A percentile compares a stretch with the other conserved stretches of the same genome.
phyloP scores from a whole-genome alignment of 306 rosid genomes.

The Elaeagnus macrophylla region DNA sequence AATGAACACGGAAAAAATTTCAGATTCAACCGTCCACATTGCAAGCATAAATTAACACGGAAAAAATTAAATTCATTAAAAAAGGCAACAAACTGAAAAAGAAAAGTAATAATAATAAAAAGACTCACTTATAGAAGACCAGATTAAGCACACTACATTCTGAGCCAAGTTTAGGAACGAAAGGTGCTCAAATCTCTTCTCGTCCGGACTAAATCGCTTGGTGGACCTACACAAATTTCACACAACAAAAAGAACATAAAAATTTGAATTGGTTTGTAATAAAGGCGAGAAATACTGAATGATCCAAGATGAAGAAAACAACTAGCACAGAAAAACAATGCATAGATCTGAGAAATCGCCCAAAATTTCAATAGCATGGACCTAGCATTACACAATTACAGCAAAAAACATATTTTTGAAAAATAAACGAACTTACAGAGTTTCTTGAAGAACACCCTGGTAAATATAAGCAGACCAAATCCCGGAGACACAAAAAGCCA shows the following conservation, averaged over 20 bases:
- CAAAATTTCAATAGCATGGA: too few species aligned
- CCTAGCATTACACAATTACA: too few species aligned
- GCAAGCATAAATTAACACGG: not conserved
- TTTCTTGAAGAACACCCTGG: conserved; percentile 96
- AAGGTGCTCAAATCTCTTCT: conserved; percentile 75
- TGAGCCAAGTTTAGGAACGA: conserved; percentile 87
- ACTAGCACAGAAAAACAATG: too few species aligned
- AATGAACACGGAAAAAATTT: not conserved
- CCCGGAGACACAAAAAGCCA: conserved; percentile 80
- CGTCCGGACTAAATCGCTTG: conserved; percentile 74
- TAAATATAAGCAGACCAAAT: conserved; percentile 94
- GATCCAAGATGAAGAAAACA: too few species aligned
- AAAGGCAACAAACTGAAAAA: not conserved
- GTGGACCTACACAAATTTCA: conserved; percentile 58
- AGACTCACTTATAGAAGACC: conserved; percentile 84
- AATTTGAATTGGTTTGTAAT: not conserved
- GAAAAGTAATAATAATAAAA: not conserved
- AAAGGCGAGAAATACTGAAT: not conserved
- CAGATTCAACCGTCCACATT: conserved; percentile 4
- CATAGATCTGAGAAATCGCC: too few species aligned
- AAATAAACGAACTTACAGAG: conserved; percentile 39
- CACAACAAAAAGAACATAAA: not conserved
- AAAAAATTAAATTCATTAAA: too few species aligned
- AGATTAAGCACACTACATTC: conserved; percentile 80
- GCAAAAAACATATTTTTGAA: not conserved